A percentile compares a stretch with the other conserved stretches of the same genome.
Conservation (phyloP, 2,329 filamentous ascomycete species). For the Davidsoniella neocaledoniae region DNA sequence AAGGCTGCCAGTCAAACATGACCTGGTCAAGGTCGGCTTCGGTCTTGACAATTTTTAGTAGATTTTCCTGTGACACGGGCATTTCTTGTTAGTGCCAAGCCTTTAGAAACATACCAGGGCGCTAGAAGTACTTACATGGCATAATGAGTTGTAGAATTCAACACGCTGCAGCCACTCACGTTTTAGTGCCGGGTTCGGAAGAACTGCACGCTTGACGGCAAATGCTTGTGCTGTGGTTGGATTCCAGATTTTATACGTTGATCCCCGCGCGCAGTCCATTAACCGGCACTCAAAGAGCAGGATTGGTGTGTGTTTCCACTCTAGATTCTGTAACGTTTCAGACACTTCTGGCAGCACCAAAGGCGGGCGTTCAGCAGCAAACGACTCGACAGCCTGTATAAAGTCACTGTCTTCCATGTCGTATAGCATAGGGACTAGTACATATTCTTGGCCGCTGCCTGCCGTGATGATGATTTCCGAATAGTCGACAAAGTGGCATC, state of each 20-base stretch:
- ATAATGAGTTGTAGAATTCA: background rate
- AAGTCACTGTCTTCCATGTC: background rate
- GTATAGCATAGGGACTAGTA: slow-evolving; percentile 2
- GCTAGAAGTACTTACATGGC: slow-evolving; percentile 1
- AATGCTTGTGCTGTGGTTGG: background rate
- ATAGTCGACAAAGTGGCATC: slow-evolving; percentile 1
- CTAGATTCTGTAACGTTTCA: background rate
- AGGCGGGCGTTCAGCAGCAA: background rate
- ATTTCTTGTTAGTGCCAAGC: too few species aligned
- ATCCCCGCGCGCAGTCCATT: background rate
- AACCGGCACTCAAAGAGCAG: background rate
- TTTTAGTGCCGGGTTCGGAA: background rate
- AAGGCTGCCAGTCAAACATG: background rate
- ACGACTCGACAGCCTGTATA: background rate
- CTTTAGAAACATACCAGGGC: too few species aligned
- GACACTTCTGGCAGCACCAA: background rate
- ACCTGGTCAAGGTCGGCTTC: background rate
- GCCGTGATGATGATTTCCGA: slow-evolving; percentile 1
- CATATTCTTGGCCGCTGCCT: slow-evolving; percentile 1
- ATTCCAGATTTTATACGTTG: slow-evolving; percentile 4
- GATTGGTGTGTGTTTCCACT: background rate
- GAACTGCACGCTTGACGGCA: background rate
- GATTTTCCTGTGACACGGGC: background rate
- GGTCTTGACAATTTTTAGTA: background rate
- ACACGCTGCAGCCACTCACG: background rate